These are phyloP conservation scores for Cenchrus fungigraminus DNA, from an alignment of 176 grass and related monocot species.

Conservation along the genomic window DNA sequence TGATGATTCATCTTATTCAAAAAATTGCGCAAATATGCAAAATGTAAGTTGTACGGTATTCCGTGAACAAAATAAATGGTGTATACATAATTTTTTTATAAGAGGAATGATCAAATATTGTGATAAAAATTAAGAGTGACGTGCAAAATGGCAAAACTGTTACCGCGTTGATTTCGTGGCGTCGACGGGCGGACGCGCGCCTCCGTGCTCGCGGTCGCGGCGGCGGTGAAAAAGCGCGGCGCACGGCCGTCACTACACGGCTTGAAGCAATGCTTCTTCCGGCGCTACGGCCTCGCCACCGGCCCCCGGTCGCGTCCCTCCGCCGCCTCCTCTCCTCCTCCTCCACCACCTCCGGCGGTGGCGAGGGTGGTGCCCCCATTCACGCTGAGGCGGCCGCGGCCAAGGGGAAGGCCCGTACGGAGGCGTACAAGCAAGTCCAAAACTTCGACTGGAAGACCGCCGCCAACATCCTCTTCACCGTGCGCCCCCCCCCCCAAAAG, in stretches of 20 bases:
- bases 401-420: constrained; percentile 22
- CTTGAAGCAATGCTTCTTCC: constrained; percentile 41
- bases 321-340: constrained; percentile 11
- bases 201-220: no score
- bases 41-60: no score
- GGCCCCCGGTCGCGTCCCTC: constrained; percentile 2
- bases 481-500: constrained; percentile 46
- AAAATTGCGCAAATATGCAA: no score
- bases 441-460: constrained; percentile 64
- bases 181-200: no score
- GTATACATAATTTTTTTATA: no score
- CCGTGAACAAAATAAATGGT: no score
- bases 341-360: not conserved
- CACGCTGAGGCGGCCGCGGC: not conserved
- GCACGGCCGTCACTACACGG: not conserved
- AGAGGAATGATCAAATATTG: no score
- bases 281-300: constrained; percentile 37
- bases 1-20: no score
- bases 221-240: no score
- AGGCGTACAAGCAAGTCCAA: constrained; percentile 52
- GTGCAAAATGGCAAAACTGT: no score
- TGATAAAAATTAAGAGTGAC: no score
- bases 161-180: no score
- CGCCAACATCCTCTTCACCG: constrained; percentile 54
- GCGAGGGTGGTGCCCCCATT: not conserved